Evolutionary conservation across 129 eudicot genomes (phyloP).

Genomic region (Mikania micrantha): DNA sequence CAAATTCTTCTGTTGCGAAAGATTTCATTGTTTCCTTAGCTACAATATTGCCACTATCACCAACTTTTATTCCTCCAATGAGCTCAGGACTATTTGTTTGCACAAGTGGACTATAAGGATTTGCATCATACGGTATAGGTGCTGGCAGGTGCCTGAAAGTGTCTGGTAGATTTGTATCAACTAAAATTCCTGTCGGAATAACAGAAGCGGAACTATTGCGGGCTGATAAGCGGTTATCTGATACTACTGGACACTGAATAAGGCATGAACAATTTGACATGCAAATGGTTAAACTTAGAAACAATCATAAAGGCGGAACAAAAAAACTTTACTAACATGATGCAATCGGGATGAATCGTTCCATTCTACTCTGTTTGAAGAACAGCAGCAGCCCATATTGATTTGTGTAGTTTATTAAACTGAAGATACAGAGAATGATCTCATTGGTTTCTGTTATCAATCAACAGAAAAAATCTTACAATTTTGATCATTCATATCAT

Average conservation of each 20-base stretch:
- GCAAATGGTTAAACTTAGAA: not conserved
- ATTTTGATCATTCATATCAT: not conserved
- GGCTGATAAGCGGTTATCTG: constrained; percentile 67
- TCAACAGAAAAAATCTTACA: constrained; percentile 12
- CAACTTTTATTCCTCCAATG: constrained; percentile 29
- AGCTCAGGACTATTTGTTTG: constrained; percentile 24
- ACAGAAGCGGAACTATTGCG: constrained; percentile 37
- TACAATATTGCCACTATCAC: constrained; percentile 22
- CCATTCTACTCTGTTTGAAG: constrained; percentile 48
- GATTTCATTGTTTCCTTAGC: constrained; percentile 31
- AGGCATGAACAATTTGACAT: not conserved
- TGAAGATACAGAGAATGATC: constrained; percentile 28
- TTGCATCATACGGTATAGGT: constrained; percentile 73
- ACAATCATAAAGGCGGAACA: not conserved
- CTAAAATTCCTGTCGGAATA: constrained; percentile 61
- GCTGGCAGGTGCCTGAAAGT: constrained; percentile 73
- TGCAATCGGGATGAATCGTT: constrained; percentile 40
- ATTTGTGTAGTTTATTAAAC: constrained; percentile 33
- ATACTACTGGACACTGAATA: constrained; percentile 59
- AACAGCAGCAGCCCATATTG: constrained; percentile 81
- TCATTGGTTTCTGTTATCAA: constrained; percentile 37
- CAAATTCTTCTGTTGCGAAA: constrained; percentile 36
- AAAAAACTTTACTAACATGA: constrained; percentile 48
- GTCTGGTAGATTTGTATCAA: constrained; percentile 86
- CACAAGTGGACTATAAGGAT: constrained; percentile 30